phyloP scores from a whole-genome alignment of 371 early-diverging fungal species.

The Paraphysoderma sedebokerense region DNA sequence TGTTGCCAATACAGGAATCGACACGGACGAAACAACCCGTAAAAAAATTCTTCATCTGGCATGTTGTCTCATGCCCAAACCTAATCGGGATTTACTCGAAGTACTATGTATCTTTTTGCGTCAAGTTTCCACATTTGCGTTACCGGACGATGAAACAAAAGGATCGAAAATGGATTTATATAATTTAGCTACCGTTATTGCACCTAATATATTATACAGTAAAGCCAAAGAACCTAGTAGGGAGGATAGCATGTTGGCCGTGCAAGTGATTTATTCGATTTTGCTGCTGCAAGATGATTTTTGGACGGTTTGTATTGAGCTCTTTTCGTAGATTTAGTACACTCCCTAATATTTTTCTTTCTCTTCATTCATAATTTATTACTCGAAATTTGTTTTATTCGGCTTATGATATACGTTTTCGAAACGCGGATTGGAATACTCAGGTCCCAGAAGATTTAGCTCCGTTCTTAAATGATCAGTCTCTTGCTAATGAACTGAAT shows the following conservation, averaged over 20 bases:
- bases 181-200: slow-evolving; percentile 81
- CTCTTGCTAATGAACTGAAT: no score
- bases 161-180: slow-evolving; percentile 77
- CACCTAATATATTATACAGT: slow-evolving; percentile 79
- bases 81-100: slow-evolving; percentile 76
- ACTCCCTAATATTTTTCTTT: no score
- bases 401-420: no score
- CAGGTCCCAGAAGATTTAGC: no score
- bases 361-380: no score
- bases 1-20: background rate
- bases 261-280: no score
- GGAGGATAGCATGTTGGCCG: slow-evolving; percentile 39
- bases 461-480: no score
- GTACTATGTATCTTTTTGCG: slow-evolving; percentile 67
- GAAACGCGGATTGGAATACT: no score
- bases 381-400: no score
- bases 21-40: slow-evolving; percentile 20
- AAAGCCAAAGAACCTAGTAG: slow-evolving; percentile 62
- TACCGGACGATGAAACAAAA: slow-evolving; percentile 28
- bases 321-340: no score
- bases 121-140: slow-evolving; percentile 50
- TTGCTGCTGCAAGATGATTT: no score
- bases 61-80: slow-evolving; percentile 67
- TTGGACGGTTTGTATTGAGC: no score
- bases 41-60: slow-evolving; percentile 51